Percentiles rank a stretch among this genome's conserved stretches.
These are phyloP conservation scores for Leishmania martiniquensis DNA, from an alignment of 208 protist genomes.

Conservation along the genomic window DNA sequence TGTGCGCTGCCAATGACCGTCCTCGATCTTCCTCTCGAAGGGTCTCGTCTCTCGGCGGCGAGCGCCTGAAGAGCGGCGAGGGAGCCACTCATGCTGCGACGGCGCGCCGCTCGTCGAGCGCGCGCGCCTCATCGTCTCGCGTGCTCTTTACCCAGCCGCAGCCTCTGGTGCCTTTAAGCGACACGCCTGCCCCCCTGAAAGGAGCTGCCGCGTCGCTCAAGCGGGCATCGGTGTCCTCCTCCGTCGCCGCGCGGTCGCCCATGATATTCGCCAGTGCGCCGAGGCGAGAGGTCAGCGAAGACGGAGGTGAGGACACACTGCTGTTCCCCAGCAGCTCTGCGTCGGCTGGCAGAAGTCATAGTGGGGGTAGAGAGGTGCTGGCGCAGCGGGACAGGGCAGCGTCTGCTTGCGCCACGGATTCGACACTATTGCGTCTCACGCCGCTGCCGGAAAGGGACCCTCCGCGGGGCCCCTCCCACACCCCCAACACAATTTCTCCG, in stretches of 20 bases:
- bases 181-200: not conserved
- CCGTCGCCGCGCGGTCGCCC: not conserved
- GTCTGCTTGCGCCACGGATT: not conserved
- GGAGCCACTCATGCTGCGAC: not conserved
- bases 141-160: constrained; percentile 29
- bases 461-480: not conserved
- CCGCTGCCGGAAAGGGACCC: not conserved
- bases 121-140: constrained; percentile 4
- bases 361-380: not conserved
- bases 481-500: not conserved
- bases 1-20: not conserved
- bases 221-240: not conserved
- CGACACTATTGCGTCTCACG: not conserved
- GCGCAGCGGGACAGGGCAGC: not conserved
- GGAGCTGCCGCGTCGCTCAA: not conserved
- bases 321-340: constrained; percentile 21
- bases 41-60: not conserved
- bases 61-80: not conserved
- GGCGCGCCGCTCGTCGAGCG: not conserved
- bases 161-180: not conserved
- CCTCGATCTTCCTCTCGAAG: not conserved
- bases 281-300: constrained; percentile 4
- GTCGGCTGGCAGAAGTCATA: not conserved
- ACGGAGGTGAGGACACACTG: constrained; percentile 13
- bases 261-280: not conserved